phyloP scores from a whole-genome alignment of 2,329 filamentous ascomycete genomes.

The Aspergillus flavus region DNA sequence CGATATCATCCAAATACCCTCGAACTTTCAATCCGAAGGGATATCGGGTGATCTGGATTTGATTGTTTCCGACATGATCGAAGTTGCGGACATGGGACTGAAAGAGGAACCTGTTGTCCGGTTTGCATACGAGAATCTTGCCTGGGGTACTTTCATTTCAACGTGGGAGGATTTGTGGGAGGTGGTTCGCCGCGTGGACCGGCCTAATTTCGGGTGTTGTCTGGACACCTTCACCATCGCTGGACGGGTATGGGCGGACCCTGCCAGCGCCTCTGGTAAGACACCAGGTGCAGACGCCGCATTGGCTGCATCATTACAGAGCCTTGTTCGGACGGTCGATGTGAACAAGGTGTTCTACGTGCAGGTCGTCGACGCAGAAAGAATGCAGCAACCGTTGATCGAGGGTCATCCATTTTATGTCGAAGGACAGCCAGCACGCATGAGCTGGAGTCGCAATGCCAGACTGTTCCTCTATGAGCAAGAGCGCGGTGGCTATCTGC shows the following conservation, averaged over 20 bases:
- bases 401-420: conserved; percentile 61
- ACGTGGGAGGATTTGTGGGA: conserved; percentile 74
- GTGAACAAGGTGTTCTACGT: conserved; percentile 70
- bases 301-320: conserved; percentile 56
- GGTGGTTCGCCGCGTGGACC: conserved; percentile 64
- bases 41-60: conserved; percentile 55
- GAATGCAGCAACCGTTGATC: conserved; percentile 58
- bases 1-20: conserved; percentile 72
- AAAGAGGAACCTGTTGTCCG: conserved; percentile 58
- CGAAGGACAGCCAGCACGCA: conserved; percentile 60
- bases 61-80: conserved; percentile 38
- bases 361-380: conserved; percentile 73
- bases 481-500: conserved; percentile 66
- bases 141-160: conserved; percentile 69
- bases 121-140: conserved; percentile 72
- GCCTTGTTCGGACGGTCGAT: conserved; percentile 59
- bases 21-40: conserved; percentile 59
- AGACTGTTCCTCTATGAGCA: conserved; percentile 66
- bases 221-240: conserved; percentile 79
- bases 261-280: conserved; percentile 54
- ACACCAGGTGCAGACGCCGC: conserved; percentile 57
- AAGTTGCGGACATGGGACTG: conserved; percentile 63
- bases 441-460: conserved; percentile 78
- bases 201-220: conserved; percentile 72
- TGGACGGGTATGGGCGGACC: conserved; percentile 70